phyloP scores from a whole-genome alignment of 352 stramenopile genomes.

The Phytopythium boreale region DNA sequence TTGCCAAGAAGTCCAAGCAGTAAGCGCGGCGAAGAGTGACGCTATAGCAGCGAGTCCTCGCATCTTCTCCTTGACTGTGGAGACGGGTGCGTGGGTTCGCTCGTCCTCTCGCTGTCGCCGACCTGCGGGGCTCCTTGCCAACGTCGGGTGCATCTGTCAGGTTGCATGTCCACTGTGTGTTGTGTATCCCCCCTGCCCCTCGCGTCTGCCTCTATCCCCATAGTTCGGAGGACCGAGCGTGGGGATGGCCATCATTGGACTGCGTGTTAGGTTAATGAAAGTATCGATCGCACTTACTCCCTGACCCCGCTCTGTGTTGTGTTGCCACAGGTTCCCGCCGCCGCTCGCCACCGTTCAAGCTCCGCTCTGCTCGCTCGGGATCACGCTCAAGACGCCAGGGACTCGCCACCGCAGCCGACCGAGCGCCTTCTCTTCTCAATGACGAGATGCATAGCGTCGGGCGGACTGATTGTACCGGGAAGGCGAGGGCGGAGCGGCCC shows the following conservation, averaged over 20 bases:
- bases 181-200: not conserved
- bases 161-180: conserved; percentile 3
- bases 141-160: conserved; percentile 7
- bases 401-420: not conserved
- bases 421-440: conserved; percentile 55
- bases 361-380: not conserved
- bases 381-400: not conserved
- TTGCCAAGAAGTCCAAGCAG: conserved; percentile 93
- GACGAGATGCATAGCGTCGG: conserved; percentile 85
- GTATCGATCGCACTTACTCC: conserved; percentile 2
- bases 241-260: not conserved
- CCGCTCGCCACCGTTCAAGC: not conserved
- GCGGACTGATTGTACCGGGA: conserved; percentile 79
- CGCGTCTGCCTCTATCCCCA: not conserved
- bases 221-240: not conserved
- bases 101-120: not conserved
- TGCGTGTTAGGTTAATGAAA: conserved; percentile 1
- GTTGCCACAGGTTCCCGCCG: not conserved
- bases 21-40: conserved; percentile 24
- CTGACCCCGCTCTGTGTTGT: conserved; percentile 2
- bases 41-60: not conserved
- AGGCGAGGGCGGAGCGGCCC: conserved; percentile 15
- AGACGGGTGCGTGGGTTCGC: not conserved
- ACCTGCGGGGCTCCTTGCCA: conserved; percentile 2
- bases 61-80: conserved; percentile 1